Percentiles rank a stretch among this genome's conserved stretches.
phyloP scores from a whole-genome alignment of 2,329 filamentous ascomycete species.

The Beauveria brongniartii region DNA sequence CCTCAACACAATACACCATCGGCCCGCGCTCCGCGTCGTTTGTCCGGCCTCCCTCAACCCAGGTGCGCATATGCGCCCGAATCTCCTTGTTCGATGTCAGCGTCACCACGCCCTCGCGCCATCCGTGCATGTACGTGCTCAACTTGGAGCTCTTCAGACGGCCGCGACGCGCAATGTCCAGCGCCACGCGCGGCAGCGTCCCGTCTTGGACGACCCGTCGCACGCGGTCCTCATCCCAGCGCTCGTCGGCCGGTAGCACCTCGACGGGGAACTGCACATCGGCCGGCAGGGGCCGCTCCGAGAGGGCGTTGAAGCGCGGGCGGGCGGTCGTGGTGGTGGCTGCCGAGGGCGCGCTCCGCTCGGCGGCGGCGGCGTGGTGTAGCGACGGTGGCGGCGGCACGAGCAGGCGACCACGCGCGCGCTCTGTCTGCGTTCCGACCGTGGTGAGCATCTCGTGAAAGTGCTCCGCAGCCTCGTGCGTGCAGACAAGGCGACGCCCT shows the following conservation, averaged over 20 bases:
- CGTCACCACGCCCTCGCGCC: conserved; percentile 26
- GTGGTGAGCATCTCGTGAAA: conserved; percentile 29
- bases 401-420: conserved; percentile 26
- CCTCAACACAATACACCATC: conserved; percentile 25
- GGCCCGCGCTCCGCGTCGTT: conserved; percentile 24
- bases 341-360: neutral
- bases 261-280: conserved; percentile 28
- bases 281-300: conserved; percentile 20
- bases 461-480: conserved; percentile 29
- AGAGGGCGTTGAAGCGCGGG: conserved; percentile 25
- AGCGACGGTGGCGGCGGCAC: conserved; percentile 21
- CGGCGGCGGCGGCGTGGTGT: conserved; percentile 14
- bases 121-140: conserved; percentile 32
- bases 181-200: conserved; percentile 25
- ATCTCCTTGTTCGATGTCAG: conserved; percentile 35
- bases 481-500: conserved; percentile 28
- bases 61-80: conserved; percentile 26
- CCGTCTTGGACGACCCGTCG: conserved; percentile 13
- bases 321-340: conserved; percentile 14
- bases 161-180: conserved; percentile 24
- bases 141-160: conserved; percentile 29
- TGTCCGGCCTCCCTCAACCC: conserved; percentile 24
- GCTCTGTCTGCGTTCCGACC: conserved; percentile 30
- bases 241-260: conserved; percentile 16
- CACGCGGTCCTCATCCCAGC: conserved; percentile 22